phyloP scores from a whole-genome alignment of 257 asterid species.

The Fraxinus excelsior region DNA sequence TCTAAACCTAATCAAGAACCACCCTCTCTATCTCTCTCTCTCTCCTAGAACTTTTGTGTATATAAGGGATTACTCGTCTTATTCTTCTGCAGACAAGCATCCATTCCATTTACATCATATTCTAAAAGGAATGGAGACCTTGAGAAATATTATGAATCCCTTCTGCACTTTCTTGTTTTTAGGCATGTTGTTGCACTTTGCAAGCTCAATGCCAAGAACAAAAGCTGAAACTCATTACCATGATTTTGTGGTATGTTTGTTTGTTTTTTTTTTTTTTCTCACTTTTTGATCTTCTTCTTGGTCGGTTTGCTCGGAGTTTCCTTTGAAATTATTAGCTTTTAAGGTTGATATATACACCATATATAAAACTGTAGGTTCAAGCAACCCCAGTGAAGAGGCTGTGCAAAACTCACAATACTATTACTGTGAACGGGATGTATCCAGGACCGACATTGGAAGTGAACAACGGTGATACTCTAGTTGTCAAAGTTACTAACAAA shows the following conservation, averaged over 20 bases:
- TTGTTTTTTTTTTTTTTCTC: conserved; percentile 3
- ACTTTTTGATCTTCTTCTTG: neutral
- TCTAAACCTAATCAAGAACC: conserved; percentile 42
- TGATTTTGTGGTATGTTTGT: conserved; percentile 75
- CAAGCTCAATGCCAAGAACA: conserved; percentile 42
- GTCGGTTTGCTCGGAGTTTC: neutral
- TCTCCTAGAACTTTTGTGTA: conserved; percentile 33
- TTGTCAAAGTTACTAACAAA: conserved; percentile 63
- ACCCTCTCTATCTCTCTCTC: conserved; percentile 38
- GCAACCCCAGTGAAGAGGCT: conserved; percentile 86
- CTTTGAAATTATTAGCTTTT: neutral
- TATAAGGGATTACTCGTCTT: conserved; percentile 32
- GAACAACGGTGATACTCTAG: conserved; percentile 71
- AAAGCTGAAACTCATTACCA: conserved; percentile 60
- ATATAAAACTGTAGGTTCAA: conserved; percentile 53
- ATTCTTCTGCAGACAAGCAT: conserved; percentile 28
- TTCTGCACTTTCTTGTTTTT: conserved; percentile 32
- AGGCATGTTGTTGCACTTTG: conserved; percentile 39
- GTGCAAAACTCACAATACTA: conserved; percentile 61
- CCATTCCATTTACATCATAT: conserved; percentile 7
- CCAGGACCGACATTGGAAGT: conserved; percentile 90
- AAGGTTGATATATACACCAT: neutral
- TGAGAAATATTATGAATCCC: conserved; percentile 21
- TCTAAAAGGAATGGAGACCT: conserved; percentile 27
- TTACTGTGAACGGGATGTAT: conserved; percentile 79